Conservation (phyloP, 108 stramenopile genomes). For the Aurantiochytrium sp. region DNA sequence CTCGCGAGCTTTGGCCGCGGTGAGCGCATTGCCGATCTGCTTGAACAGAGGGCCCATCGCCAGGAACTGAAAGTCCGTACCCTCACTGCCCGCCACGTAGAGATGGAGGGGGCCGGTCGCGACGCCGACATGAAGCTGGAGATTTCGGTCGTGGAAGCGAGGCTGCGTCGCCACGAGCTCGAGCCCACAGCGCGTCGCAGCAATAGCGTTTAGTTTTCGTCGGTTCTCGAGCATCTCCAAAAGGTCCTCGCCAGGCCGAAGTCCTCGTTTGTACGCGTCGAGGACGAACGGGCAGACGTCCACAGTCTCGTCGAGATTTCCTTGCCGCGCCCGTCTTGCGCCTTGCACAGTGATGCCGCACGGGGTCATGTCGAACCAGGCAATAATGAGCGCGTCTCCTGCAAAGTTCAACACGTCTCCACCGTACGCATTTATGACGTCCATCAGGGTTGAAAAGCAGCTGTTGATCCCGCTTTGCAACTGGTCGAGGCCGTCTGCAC, state of each 20-base stretch:
- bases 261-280: background rate
- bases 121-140: slow-evolving; percentile 37
- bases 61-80: slow-evolving; percentile 40
- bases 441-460: background rate
- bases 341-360: background rate
- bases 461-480: background rate
- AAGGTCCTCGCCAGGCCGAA: background rate
- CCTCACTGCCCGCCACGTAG: slow-evolving; percentile 6
- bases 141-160: background rate
- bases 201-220: background rate
- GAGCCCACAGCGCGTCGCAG: background rate
- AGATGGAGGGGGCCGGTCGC: slow-evolving; percentile 33
- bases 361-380: background rate
- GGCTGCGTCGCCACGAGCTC: background rate
- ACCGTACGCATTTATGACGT: background rate
- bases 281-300: background rate
- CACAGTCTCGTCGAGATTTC: background rate
- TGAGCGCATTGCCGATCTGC: slow-evolving; percentile 38
- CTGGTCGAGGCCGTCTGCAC: slow-evolving; percentile 17
- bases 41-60: slow-evolving; percentile 47
- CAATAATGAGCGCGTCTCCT: slow-evolving; percentile 9
- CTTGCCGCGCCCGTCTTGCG: background rate
- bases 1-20: slow-evolving; percentile 33
- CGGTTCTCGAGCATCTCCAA: background rate
- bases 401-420: slow-evolving; percentile 11